Percentiles rank a stretch among this genome's conserved stretches.
phyloP scores from a whole-genome alignment of 2,329 filamentous ascomycete genomes.

The Annulohypoxylon truncatum region DNA sequence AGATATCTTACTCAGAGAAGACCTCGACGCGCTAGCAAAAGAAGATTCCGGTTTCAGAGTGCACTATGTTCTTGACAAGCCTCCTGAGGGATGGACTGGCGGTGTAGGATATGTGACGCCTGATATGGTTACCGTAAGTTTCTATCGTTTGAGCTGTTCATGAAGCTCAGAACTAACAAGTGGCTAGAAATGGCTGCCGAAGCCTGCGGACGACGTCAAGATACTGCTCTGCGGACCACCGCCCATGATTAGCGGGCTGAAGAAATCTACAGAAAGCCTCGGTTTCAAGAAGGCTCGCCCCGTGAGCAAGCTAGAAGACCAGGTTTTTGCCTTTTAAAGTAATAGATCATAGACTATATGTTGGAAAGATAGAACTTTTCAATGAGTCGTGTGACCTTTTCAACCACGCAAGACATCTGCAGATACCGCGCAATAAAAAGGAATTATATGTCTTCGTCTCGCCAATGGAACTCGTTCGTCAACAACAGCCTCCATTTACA shows the following conservation, averaged over 20 bases:
- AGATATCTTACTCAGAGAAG: constrained; percentile 93
- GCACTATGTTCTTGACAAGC: constrained; percentile 97
- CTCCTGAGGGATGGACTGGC: constrained; percentile 89
- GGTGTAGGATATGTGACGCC: constrained; percentile 94
- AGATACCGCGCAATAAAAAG: background rate
- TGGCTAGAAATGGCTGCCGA: constrained; percentile 79
- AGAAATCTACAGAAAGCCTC: constrained; percentile 91
- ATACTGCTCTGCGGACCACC: constrained; percentile 94
- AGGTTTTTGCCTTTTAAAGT: constrained; percentile 92
- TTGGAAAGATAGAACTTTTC: background rate
- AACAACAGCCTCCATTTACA: constrained; percentile 1
- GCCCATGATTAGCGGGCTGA: constrained; percentile 95
- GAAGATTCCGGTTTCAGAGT: constrained; percentile 86
- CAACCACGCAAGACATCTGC: background rate
- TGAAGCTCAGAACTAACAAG: constrained; percentile 41
- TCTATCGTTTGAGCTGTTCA: background rate
- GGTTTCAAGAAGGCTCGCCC: constrained; percentile 93
- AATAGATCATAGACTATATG: background rate
- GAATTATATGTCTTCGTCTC: background rate
- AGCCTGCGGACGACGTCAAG: constrained; percentile 88
- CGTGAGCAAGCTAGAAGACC: constrained; percentile 97
- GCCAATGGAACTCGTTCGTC: background rate
- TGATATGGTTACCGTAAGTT: constrained; percentile 88
- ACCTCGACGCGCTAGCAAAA: constrained; percentile 81
- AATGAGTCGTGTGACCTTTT: constrained; percentile 1